Percentiles rank a stretch among this genome's conserved stretches.
Conservation (phyloP, 768 basidiomycete species). For the Rossbeevera mucosa region DNA sequence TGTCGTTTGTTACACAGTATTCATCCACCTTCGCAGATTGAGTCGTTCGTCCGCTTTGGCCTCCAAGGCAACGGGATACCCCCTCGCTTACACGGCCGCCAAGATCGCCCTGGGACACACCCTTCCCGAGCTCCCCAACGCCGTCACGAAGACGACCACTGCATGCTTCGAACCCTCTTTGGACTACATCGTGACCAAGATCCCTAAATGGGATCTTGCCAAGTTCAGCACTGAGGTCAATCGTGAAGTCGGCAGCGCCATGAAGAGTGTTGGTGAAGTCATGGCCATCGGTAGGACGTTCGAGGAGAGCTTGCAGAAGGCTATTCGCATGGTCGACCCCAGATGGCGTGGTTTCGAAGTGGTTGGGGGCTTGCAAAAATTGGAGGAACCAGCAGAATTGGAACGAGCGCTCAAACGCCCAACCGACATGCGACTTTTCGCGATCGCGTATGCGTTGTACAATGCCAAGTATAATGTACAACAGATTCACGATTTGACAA, state of each 20-base stretch:
- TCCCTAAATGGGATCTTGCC: constrained; percentile 98
- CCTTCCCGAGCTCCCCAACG: constrained; percentile 95
- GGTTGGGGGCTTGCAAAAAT: constrained; percentile 81
- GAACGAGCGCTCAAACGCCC: constrained; percentile 75
- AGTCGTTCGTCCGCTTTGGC: constrained; percentile 93
- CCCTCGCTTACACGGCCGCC: constrained; percentile 97
- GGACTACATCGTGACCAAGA: constrained; percentile 99
- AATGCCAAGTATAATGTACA: constrained; percentile 89
- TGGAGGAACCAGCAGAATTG: constrained; percentile 63
- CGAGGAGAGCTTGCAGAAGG: constrained; percentile 97
- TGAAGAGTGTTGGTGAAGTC: constrained; percentile 99
- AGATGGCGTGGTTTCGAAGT: constrained; percentile 96
- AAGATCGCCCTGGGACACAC: constrained; percentile 98
- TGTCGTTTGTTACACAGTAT: background rate
- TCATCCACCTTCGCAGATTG: constrained; percentile 37
- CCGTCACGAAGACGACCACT: constrained; percentile 98
- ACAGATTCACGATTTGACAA: constrained; percentile 85
- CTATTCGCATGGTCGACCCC: constrained; percentile 95
- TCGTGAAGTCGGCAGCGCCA: constrained; percentile 91
- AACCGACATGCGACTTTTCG: constrained; percentile 95
- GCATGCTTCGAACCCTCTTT: constrained; percentile 99
- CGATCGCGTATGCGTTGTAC: constrained; percentile 97
- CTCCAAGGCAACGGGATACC: constrained; percentile 98
- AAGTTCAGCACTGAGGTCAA: constrained; percentile 95
- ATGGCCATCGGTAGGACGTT: constrained; percentile 99